phyloP scores from a whole-genome alignment of 2,329 filamentous ascomycete species.

The Fusarium sp. region DNA sequence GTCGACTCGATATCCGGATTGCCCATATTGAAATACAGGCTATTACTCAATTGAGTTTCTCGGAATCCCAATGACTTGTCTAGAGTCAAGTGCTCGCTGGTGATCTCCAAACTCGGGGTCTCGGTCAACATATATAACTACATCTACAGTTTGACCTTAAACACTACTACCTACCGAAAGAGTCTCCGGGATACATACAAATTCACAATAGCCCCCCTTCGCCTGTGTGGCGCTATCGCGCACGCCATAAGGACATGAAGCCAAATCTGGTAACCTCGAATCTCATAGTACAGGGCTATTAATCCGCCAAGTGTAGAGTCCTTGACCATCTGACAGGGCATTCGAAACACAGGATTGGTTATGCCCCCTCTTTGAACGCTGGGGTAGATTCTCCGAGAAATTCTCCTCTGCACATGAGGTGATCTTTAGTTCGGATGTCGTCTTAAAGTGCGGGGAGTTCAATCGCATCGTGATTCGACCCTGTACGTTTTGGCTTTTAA shows the following conservation, averaged over 20 bases:
- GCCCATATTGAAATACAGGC: constrained; percentile 33
- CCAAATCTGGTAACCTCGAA: constrained; percentile 31
- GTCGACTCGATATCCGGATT: constrained; percentile 48
- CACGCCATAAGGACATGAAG: constrained; percentile 44
- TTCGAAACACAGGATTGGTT: constrained; percentile 17
- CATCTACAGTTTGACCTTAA: constrained; percentile 22
- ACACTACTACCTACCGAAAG: constrained; percentile 31
- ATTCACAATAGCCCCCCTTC: constrained; percentile 5
- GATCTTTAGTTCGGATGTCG: constrained; percentile 46
- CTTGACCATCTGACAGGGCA: constrained; percentile 8
- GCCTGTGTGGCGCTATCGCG: constrained; percentile 38
- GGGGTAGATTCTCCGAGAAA: constrained; percentile 46
- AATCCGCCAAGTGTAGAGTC: constrained; percentile 6
- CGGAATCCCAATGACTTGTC: not conserved
- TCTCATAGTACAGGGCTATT: constrained; percentile 8
- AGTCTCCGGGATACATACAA: constrained; percentile 30
- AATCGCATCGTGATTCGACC: constrained; percentile 45
- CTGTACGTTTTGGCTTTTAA: constrained; percentile 29
- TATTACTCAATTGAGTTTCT: not conserved
- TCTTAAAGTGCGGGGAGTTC: constrained; percentile 40
- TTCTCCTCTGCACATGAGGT: constrained; percentile 41
- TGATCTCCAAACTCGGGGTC: constrained; percentile 17
- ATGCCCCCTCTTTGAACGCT: constrained; percentile 19
- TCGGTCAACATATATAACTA: constrained; percentile 41
- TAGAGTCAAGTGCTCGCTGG: constrained; percentile 12